Evolutionary conservation across 2,329 filamentous ascomycete genomes (phyloP).

Genomic region (Monosporascus sp.): DNA sequence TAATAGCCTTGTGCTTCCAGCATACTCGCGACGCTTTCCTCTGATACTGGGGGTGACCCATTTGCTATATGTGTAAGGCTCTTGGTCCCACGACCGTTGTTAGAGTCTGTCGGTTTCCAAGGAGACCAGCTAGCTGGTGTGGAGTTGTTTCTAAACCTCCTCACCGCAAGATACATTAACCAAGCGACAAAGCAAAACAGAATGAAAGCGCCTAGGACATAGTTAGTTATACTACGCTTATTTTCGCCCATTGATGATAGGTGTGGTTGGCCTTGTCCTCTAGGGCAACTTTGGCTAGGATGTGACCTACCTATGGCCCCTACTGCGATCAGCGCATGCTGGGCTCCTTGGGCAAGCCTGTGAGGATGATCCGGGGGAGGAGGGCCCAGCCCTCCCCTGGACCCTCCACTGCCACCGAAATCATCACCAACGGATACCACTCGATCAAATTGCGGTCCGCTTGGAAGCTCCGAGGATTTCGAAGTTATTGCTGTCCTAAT

Average conservation of each 20-base stretch:
- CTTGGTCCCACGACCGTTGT: slow-evolving; percentile 7
- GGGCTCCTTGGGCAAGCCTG: slow-evolving; percentile 21
- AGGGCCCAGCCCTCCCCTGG: not conserved
- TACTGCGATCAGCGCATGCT: slow-evolving; percentile 29
- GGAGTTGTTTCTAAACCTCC: slow-evolving; percentile 23
- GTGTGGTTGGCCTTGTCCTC: too few relatives aligned
- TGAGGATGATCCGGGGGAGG: not conserved
- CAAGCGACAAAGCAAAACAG: slow-evolving; percentile 39
- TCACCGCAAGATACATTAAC: slow-evolving; percentile 37
- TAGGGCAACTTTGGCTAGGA: not conserved
- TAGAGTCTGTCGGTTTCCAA: slow-evolving; percentile 12
- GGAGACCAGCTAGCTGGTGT: slow-evolving; percentile 15
- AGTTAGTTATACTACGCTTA: slow-evolving; percentile 2
- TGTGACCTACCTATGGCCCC: slow-evolving; percentile 28
- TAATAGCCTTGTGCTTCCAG: slow-evolving; percentile 19
- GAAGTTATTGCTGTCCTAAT: not conserved
- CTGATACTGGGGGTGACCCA: slow-evolving; percentile 21
- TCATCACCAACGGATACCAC: not conserved
- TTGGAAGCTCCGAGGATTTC: not conserved
- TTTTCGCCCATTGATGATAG: too few relatives aligned
- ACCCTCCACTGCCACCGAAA: too few relatives aligned
- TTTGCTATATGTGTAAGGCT: slow-evolving; percentile 12
- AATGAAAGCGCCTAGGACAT: slow-evolving; percentile 35
- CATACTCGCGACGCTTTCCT: slow-evolving; percentile 16
- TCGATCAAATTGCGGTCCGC: not conserved